A percentile compares a stretch with the other conserved stretches of the same genome.
These are phyloP conservation scores for Liquidambar formosana DNA, from an alignment of 164 flowering plant genomes.

Conservation along the genomic window DNA sequence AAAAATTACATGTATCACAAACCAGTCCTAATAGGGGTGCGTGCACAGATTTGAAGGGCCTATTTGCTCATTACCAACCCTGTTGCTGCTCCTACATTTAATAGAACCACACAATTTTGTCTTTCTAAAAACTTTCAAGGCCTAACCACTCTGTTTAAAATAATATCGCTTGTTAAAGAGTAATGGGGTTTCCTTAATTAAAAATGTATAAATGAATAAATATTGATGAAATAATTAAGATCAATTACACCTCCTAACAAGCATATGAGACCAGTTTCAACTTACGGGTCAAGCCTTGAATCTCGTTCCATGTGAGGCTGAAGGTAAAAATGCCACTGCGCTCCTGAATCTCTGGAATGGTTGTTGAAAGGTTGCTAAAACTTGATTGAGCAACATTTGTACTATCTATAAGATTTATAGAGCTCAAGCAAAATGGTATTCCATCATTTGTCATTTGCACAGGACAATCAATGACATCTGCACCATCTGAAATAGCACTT, in stretches of 20 bases:
- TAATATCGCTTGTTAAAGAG: no score
- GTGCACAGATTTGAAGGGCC: neutral
- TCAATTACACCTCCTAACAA: neutral
- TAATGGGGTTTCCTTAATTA: no score
- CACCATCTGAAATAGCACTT: slow-evolving; percentile 83
- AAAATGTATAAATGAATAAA: no score
- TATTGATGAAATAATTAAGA: no score
- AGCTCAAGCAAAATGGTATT: slow-evolving; percentile 65
- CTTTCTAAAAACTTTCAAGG: no score
- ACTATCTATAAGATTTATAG: slow-evolving; percentile 67
- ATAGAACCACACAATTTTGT: neutral
- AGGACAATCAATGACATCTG: slow-evolving; percentile 76
- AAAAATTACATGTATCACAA: no score
- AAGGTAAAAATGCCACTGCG: slow-evolving; percentile 64
- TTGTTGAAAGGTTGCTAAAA: slow-evolving; percentile 29
- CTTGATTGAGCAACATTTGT: slow-evolving; percentile 48
- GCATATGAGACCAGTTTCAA: slow-evolving; percentile 9
- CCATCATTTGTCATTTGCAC: slow-evolving; percentile 88
- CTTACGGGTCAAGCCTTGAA: slow-evolving; percentile 77
- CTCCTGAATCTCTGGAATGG: slow-evolving; percentile 42
- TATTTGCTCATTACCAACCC: neutral
- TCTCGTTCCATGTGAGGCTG: slow-evolving; percentile 69
- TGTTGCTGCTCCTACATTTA: neutral
- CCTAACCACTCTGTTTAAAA: no score
- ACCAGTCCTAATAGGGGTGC: neutral